phyloP scores from a whole-genome alignment of 768 basidiomycete genomes.

The button mushroom (Agaricus bisporus) region DNA sequence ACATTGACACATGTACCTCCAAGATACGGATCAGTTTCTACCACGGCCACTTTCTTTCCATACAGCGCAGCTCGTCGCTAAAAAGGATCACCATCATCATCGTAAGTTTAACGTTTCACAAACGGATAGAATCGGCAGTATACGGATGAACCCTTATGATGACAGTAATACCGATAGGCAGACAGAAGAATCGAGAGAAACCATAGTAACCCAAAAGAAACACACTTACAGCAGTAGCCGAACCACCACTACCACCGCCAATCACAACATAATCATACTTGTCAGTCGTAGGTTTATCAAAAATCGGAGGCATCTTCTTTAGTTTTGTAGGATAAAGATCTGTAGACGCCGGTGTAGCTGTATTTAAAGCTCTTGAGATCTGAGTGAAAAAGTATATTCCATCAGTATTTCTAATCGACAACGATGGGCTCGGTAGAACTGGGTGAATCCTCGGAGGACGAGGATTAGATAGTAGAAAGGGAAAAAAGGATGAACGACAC shows the following conservation, averaged over 20 bases:
- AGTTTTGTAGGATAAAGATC: constrained; percentile 16
- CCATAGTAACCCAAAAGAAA: background rate
- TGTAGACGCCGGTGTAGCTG: background rate
- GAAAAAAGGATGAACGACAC: background rate
- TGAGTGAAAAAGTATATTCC: background rate
- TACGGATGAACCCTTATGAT: too few relatives aligned
- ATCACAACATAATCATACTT: constrained; percentile 85
- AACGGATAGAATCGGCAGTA: background rate
- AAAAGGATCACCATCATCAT: background rate
- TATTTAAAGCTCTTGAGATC: constrained; percentile 12
- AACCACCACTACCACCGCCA: constrained; percentile 92
- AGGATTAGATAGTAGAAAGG: background rate
- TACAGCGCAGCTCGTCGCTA: constrained; percentile 89
- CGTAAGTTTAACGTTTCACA: too few relatives aligned
- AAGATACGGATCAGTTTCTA: constrained; percentile 68
- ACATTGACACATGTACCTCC: constrained; percentile 99
- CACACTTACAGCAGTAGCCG: constrained; percentile 70
- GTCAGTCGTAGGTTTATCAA: constrained; percentile 50
- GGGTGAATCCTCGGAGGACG: constrained; percentile 2
- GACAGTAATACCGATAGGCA: too few relatives aligned
- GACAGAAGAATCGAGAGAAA: background rate
- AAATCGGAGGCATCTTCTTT: constrained; percentile 66
- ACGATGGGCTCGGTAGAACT: background rate
- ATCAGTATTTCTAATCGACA: background rate
- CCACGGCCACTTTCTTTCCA: constrained; percentile 88